Percentiles rank a stretch among this genome's conserved stretches.
These are phyloP conservation scores for Melanomma pulvis-pyrius DNA, from an alignment of 495 filamentous ascomycete species.

Conservation along the genomic window DNA sequence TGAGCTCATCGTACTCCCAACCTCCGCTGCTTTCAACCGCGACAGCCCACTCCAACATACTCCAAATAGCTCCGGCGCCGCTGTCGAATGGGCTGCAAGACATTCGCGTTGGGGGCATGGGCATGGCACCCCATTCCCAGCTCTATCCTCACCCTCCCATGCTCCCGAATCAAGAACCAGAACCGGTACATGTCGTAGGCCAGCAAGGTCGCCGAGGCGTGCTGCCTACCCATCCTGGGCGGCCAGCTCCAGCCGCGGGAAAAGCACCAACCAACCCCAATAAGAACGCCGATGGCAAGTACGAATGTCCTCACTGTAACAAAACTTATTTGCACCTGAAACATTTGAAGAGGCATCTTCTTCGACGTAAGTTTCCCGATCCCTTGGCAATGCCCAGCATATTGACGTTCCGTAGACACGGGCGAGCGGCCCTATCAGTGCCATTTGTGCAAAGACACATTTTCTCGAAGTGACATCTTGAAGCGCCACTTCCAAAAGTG, in stretches of 20 bases:
- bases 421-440: slow-evolving; percentile 97
- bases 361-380: slow-evolving; percentile 76
- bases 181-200: slow-evolving; percentile 86
- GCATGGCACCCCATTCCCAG: slow-evolving; percentile 26
- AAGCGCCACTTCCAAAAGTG: slow-evolving; percentile 99
- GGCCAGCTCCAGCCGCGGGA: slow-evolving; percentile 68
- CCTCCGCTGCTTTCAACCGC: slow-evolving; percentile 22
- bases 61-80: slow-evolving; percentile 26
- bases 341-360: slow-evolving; percentile 92
- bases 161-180: slow-evolving; percentile 49
- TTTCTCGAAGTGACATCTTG: slow-evolving; percentile 95
- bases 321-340: slow-evolving; percentile 98
- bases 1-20: slow-evolving; percentile 28
- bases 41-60: slow-evolving; percentile 27
- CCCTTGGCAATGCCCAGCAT: slow-evolving; percentile 26
- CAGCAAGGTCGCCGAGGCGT: slow-evolving; percentile 89
- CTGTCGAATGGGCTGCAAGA: slow-evolving; percentile 29
- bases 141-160: slow-evolving; percentile 31
- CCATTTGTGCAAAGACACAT: slow-evolving; percentile 95
- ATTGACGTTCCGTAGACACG: slow-evolving; percentile 64
- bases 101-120: slow-evolving; percentile 26
- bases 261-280: slow-evolving; percentile 80
- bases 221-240: slow-evolving; percentile 83
- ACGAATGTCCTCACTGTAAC: slow-evolving; percentile 93
- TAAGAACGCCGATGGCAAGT: slow-evolving; percentile 96